These are phyloP conservation scores for Setaria italica DNA, from an alignment of 202 grass and related monocot genomes.

Conservation along the genomic window DNA sequence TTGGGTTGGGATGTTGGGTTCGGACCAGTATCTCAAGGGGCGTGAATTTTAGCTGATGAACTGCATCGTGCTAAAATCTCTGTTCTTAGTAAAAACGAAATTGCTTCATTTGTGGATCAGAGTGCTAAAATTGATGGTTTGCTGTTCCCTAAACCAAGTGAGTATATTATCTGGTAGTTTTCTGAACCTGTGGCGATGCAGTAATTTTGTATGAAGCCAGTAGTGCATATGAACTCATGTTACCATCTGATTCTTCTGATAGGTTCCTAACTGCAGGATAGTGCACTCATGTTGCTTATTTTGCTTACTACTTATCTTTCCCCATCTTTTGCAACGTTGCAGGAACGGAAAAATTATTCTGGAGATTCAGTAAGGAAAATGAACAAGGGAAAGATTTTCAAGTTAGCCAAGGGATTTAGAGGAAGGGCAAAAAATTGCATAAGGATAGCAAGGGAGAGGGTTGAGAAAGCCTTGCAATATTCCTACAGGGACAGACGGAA, in stretches of 20 bases:
- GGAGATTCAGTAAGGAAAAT: constrained; percentile 45
- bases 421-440: constrained; percentile 97
- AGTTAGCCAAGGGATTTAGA: constrained; percentile 94
- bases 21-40: no score
- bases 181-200: background rate
- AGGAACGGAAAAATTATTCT: background rate
- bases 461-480: constrained; percentile 97
- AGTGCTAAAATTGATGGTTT: background rate
- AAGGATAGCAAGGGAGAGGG: constrained; percentile 90
- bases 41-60: background rate
- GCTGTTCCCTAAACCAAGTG: background rate
- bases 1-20: no score
- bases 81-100: background rate
- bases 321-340: constrained; percentile 9
- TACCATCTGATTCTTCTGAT: background rate
- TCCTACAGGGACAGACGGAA: constrained; percentile 91
- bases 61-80: background rate
- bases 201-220: constrained; percentile 14
- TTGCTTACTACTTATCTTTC: background rate
- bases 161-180: background rate
- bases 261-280: background rate
- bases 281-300: constrained; percentile 8
- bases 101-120: background rate
- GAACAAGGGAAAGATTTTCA: constrained; percentile 97
- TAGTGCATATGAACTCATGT: background rate